Base-by-base conservation (phyloP, 345 rosid species). In the Salix purpurea region DNA sequence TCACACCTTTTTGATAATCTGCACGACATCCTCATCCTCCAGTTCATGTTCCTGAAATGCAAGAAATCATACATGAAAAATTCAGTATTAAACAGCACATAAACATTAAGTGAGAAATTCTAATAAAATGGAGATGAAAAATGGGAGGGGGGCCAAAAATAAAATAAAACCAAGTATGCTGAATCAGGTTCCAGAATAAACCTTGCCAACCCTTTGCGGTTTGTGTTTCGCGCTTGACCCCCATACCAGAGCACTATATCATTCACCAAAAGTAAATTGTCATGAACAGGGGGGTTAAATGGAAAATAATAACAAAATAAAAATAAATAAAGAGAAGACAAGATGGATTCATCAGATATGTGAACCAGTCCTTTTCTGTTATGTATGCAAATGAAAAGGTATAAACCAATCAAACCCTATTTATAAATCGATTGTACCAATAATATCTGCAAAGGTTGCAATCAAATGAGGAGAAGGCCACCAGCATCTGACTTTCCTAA, bases 161-260 rank as follows among this genome's bases (percentile, higher is more conserved):
- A 28, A 6, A 76, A 14, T 7, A 6, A 69, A 5, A n/a, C 28
- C 15, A 13, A 44, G 48, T 16, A 19, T 24, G 16, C 4, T 70
- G 67, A 76, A 79, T 58, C 16, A 24, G 68, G 69, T 65, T 67
- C 26, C 24, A 16, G 68, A 74, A 68, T 73, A 74, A 69, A 96
- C 98, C 99, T 92, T 96, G 91, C 98, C 99, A 81, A 96, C 99
- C 83, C 99, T 91, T 77, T 96, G 99, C 7, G 99, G 99, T 87
- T 93, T 96, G 90, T 96, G 99, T 84, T 96, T 96, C 5, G 70
- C 98, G 44, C 99, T 96, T 5, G 99, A 96, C 71, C 99, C 99
- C 99, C 99, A 96, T 11, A 93, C 98, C 39, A 96, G 80, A 72
- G 97, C 97, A 70, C 99, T 93, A 94, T 66, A 81, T 62, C 67